Evolutionary conservation across 2,329 filamentous ascomycete genomes (phyloP).

Genomic region (Scedosporium apiospermum): DNA sequence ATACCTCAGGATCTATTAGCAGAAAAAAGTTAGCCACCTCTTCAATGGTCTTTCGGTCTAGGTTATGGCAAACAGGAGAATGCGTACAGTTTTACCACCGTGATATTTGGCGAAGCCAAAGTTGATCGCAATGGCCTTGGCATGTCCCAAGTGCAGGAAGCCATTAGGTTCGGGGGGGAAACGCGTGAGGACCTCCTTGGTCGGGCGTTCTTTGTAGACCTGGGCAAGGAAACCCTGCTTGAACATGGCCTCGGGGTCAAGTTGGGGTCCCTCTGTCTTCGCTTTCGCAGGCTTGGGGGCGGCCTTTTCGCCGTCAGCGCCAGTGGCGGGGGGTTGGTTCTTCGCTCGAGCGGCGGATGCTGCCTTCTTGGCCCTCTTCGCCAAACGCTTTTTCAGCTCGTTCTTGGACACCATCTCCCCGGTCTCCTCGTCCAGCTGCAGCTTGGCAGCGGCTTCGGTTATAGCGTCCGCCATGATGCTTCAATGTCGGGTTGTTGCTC

Average conservation of each 20-base stretch:
- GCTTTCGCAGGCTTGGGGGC: conserved; percentile 25
- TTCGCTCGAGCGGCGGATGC: conserved; percentile 28
- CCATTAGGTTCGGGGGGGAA: conserved; percentile 89
- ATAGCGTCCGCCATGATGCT: conserved; percentile 36
- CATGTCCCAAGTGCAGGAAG: conserved; percentile 86
- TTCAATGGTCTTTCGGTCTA: not conserved
- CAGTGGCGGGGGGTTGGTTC: conserved; percentile 2
- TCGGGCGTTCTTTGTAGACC: conserved; percentile 60
- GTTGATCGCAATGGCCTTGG: conserved; percentile 92
- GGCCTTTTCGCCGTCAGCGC: conserved; percentile 12
- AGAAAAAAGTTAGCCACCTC: conserved; percentile 8
- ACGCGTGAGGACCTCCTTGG: conserved; percentile 54
- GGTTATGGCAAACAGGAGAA: not conserved
- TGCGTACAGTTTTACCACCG: conserved; percentile 48
- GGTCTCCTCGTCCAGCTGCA: conserved; percentile 52
- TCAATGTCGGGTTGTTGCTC: too few species aligned
- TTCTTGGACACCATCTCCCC: conserved; percentile 58
- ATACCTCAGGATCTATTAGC: conserved; percentile 19
- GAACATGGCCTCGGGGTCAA: conserved; percentile 62
- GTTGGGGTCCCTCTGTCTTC: conserved; percentile 9
- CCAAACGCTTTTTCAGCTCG: conserved; percentile 51
- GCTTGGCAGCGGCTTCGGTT: conserved; percentile 41
- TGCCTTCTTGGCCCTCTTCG: conserved; percentile 50
- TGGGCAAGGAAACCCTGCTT: conserved; percentile 67
- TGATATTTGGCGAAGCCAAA: conserved; percentile 88